A percentile compares a stretch with the other conserved stretches of the same genome.
These are phyloP conservation scores for Venturia aucupariae DNA, from an alignment of 2,329 filamentous ascomycete species.

Conservation along the genomic window DNA sequence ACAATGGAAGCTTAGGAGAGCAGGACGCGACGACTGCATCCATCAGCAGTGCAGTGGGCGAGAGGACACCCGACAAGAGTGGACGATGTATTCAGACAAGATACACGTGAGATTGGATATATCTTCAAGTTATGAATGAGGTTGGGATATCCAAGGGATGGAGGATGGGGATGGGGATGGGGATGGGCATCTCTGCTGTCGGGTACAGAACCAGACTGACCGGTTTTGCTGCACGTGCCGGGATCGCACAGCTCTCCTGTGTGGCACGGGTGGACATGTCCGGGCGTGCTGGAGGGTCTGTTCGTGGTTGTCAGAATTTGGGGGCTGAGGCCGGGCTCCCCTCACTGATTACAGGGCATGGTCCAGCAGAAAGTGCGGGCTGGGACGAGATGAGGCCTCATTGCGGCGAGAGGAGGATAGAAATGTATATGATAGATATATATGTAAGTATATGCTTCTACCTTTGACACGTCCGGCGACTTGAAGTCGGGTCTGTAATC, in stretches of 20 bases:
- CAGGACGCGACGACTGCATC: not conserved
- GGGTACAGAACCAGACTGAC: not conserved
- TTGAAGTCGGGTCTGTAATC: not conserved
- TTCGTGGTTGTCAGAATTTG: not conserved
- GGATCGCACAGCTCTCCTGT: not conserved
- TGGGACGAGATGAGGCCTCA: slow-evolving; percentile 1
- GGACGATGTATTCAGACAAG: not conserved
- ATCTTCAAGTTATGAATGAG: not conserved
- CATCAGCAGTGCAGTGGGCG: not conserved
- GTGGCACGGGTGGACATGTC: no score
- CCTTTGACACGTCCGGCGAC: not conserved
- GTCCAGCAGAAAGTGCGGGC: not conserved
- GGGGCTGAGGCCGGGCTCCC: not conserved
- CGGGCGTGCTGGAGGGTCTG: no score
- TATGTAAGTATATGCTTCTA: not conserved
- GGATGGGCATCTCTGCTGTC: not conserved
- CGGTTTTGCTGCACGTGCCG: not conserved
- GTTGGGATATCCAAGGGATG: not conserved
- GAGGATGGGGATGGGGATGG: no score
- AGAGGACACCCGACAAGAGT: not conserved
- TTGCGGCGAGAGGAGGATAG: no score
- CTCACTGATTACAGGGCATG: not conserved
- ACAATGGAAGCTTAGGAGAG: not conserved
- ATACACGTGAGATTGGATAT: not conserved
- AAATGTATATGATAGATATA: no score